Base-by-base conservation (phyloP, 176 grass and related monocot species). In the Aegilops tauschii region DNA sequence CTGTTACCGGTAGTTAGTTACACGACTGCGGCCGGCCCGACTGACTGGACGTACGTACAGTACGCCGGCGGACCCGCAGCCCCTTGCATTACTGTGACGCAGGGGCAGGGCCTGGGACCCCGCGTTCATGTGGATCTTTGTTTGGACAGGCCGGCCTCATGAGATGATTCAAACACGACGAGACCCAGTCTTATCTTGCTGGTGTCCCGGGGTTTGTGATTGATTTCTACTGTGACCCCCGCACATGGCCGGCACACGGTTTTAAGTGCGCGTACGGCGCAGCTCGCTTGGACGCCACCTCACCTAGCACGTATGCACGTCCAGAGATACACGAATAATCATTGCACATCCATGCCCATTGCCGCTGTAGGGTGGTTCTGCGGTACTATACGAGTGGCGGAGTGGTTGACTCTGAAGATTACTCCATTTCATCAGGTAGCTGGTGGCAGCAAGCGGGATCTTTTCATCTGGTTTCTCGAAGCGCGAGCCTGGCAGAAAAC, bases 201-300 rank as follows among this genome's bases (percentile, higher is more conserved):
- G n/a, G 21, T 10, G 32, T 18, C 49, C 13, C 27, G 18, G 3
- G 18, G 5, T 54, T 54, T 73, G 44, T 79, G 80, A 80, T 67
- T 65, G 36, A 28, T 56, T 21, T 36, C 25, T 28, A 35, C 75
- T 45, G 76, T 40, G 11, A 28, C 5, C 23, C 23, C 2, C 28
- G 80, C 69, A 40, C 36, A 56, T 56, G 31, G 7, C 65, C 4
- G 50, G 61, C 63, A 37, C 36, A 27, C 69, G 36, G n/a, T 25
- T 13, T 25, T 13, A 76, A 79, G 80, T 54, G 44, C 1, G 73
- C 78, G 63, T 82, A 86, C 78, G 77, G 68, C 61, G 13, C 65
- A 12, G 7, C 18, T 87, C 25, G 84, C 45, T 87, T 90, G 80
- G 89, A 84, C 75, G 80, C 32, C 56, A 83, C 84, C 68, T 74